Conservation (phyloP, 73 alveolate genomes). For the Durusdinium trenchii region DNA sequence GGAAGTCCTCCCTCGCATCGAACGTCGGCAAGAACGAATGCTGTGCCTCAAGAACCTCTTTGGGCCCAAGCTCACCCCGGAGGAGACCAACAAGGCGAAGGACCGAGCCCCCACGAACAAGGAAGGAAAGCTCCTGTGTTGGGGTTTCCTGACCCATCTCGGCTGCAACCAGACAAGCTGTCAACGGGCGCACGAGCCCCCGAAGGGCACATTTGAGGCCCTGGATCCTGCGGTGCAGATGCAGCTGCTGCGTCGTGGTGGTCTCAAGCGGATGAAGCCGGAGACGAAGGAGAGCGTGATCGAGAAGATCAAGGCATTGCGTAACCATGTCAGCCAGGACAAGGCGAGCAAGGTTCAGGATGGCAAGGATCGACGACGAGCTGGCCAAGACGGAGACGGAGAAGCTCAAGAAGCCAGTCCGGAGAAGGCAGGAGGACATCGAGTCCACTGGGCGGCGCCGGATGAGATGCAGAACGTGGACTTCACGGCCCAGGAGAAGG, state of each 20-base stretch:
- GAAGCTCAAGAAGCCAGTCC: not conserved
- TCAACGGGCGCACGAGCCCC: not conserved
- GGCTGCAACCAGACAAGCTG: not conserved
- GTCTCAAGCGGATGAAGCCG: not conserved
- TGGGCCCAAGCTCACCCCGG: not conserved
- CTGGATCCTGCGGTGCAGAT: not conserved
- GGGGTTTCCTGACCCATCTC: not conserved
- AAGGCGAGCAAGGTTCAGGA: not conserved
- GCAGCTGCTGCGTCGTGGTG: conserved; percentile 42
- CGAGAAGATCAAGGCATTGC: not conserved
- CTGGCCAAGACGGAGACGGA: not conserved
- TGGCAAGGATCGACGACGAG: not conserved
- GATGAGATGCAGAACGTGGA: not conserved
- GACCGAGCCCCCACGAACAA: not conserved
- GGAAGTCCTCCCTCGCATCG: conserved; percentile 28
- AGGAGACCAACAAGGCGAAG: not conserved
- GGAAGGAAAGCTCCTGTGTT: not conserved
- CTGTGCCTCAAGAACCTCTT: not conserved
- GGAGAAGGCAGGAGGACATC: not conserved
- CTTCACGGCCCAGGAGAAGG: not conserved
- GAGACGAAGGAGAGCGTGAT: not conserved
- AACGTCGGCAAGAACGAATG: not conserved
- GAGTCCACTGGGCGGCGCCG: not conserved
- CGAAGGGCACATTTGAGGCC: not conserved
- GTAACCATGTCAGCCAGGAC: not conserved